Base-by-base conservation (phyloP, 805 yeast genomes). In the Yarrowia sp. region DNA sequence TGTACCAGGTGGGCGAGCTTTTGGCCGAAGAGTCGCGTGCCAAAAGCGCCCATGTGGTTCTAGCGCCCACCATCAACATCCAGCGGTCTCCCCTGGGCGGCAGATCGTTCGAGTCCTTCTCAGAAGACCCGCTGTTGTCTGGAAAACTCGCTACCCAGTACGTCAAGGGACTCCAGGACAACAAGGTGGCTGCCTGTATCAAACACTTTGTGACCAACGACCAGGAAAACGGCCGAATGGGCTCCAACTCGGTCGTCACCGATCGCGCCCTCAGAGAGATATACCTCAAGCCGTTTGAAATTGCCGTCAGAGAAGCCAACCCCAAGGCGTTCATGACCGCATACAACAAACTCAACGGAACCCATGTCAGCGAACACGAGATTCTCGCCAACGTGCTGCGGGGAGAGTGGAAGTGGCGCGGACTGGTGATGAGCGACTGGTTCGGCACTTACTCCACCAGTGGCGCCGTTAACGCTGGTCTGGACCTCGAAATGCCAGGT, bases 401-500 rank as follows among this genome's bases (percentile, higher is more conserved):
- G 12, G 46, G 46, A 10, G 61, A 55, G 36, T 55, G 61, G 61
- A 55, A 55, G 12, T 55, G 61, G 61, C 15, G n/a, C 3, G 61
- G 61, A 0, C 30, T 55, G 20, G 46, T 55, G 2, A 55, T 55
- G 61, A 55, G 61, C 36, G 61, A 55, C 46, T 55, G 61, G 61
- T 55, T 39, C n/a, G 61, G 61, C 3, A 55, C 61, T 4, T 55
- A 55, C 74, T 79, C 86, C 15, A 76, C 77, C 43, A 79, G 78
- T 50, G 82, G 79, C 50, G 72, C 87, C 14, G 74, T 86, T 56
- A 79, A 81, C 47, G 84, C 85, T 42, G 90, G 90, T 9, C 77
- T 87, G 67, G 87, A 86, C 73, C 77, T 87, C 71, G 91, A 87
- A 75, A 85, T 86, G 88, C 91, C 91, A 0, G 91, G 90, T 43